Evolutionary conservation across 1,284 basidiomycete genomes (phyloP), one percentile per base, ranked within the genome.

Genomic region (Tilletiaria anomala): DNA sequence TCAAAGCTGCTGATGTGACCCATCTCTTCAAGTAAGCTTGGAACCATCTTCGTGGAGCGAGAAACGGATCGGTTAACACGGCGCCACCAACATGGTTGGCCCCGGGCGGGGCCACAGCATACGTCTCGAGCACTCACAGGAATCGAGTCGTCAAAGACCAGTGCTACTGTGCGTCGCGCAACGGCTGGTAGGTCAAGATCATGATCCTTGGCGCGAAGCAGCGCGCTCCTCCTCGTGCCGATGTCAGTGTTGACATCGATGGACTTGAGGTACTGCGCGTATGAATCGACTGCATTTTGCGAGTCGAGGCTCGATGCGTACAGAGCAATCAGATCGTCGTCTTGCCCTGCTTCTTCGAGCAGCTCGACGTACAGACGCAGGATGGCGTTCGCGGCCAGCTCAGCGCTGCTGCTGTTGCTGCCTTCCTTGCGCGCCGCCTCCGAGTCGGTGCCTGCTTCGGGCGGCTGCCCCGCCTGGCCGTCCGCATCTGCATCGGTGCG

Each of bases 231-330:
- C 21, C 87, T 77, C 47, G 83, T 79, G 22, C 75, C 70, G 35
- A 75, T 69, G 43, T 82, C 77, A 0, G 79, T 75, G 1, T 76
- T 74, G 0, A 80, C 82, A 15, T 32, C 12, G 11, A 2, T 16
- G 14, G 14, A n/a, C 3, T n/a, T 6, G 15, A 47, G 11, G 77
- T 88, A 96, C 54, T 81, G 72, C 0, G 89, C 88, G 58, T 96
- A 97, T 35, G 85, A 82, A 55, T 87, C 82, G 36, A 91, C 79
- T 4, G 88, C 88, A 53, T 83, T 85, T 47, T 70, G 70, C 45
- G 83, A 80, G n/a, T 87, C 83, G 16, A 97, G 71, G 31, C 83
- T 83, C 33, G 83, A 79, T 1, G 88, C 86, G 63, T 97, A 97
- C 73, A 93, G 78, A 0, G 89, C 88, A 11, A 97, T 87, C 11